Evolutionary conservation across 1,139 yeast genomes (phyloP).

Genomic region (Candida gigantensis): DNA sequence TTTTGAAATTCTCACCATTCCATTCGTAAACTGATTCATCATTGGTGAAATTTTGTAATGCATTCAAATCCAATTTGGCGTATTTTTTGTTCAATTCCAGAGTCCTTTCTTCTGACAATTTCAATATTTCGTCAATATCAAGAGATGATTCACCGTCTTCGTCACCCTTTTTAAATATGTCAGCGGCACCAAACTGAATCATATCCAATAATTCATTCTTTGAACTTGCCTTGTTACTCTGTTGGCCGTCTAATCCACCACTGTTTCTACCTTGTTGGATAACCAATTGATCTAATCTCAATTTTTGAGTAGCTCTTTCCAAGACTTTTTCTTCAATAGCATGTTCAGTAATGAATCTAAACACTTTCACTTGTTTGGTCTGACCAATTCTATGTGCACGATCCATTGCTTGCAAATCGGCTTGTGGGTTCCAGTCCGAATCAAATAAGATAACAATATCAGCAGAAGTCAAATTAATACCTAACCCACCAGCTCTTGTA

Average conservation of each 20-base stretch:
- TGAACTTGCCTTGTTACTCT: constrained; percentile 46
- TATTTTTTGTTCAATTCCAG: constrained; percentile 62
- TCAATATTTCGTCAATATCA: constrained; percentile 63
- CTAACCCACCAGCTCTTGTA: constrained; percentile 87
- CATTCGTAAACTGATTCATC: constrained; percentile 77
- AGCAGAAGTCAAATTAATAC: constrained; percentile 76
- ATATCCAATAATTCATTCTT: constrained; percentile 74
- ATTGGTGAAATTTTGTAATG: constrained; percentile 68
- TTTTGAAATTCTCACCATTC: constrained; percentile 82
- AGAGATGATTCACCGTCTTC: constrained; percentile 37
- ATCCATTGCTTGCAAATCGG: constrained; percentile 87
- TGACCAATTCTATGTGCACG: constrained; percentile 88
- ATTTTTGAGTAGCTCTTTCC: constrained; percentile 78
- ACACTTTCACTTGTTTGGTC: constrained; percentile 77
- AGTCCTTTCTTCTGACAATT: constrained; percentile 64
- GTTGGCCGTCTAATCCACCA: constrained; percentile 38
- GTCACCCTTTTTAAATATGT: constrained; percentile 46
- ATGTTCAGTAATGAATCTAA: constrained; percentile 73
- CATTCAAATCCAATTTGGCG: constrained; percentile 68
- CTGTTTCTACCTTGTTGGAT: constrained; percentile 70
- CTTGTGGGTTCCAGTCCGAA: constrained; percentile 88
- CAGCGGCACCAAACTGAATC: constrained; percentile 81
- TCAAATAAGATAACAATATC: constrained; percentile 74
- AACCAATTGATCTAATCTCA: constrained; percentile 76
- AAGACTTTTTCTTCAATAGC: constrained; percentile 81